Base-by-base conservation (phyloP, 176 grass and related monocot genomes). In the Echinochloa phyllopogon region DNA sequence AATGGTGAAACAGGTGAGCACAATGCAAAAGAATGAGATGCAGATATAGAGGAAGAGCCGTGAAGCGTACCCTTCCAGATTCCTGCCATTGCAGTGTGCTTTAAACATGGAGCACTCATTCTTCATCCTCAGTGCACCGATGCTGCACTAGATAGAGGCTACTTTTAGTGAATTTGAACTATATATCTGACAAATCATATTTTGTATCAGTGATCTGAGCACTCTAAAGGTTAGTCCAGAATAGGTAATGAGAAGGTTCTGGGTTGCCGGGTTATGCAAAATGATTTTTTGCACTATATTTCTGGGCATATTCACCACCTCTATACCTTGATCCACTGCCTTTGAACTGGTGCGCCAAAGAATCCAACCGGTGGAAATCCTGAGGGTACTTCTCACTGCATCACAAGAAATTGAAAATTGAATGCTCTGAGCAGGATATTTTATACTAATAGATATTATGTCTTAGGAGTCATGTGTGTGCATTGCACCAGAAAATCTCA, bases 271-370 rank as follows among this genome's bases (percentile, higher is more conserved):
- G 25, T 48, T 42, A 52, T 23, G 15, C 10, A 75, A 68, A 57
- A 67, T 2, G 10, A 64, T 37, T 81, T 51, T 65, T 44, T 24
- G 4, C 51, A 24, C 18, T 49, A 53, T 74, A 24, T 44, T 77
- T 78, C 33, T 57, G n/a, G 62, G 80, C 84, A 80, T 61, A 90
- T 87, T 51, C 85, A 68, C 20, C 6, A 9, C 4, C 47, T 67
- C 45, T 18, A 3, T 92, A 95, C 93, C 93, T 95, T 86, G 82
- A 77, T 80, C 82, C 85, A 29, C 93, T 95, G 50, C 87, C 88
- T 70, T 90, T 92, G 79, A 95, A 71, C 72, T 92, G 90, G 79
- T 95, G 85, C 87, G 86, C 80, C 11, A 88, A 57, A 45, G 85
- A 80, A 75, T 92, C 87, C 80, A 92, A 65, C 70, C 69, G 67